Evolutionary conservation across 169 alveolate species (phyloP), one percentile per base, ranked within the genome.

Genomic region (Theileria sp.): DNA sequence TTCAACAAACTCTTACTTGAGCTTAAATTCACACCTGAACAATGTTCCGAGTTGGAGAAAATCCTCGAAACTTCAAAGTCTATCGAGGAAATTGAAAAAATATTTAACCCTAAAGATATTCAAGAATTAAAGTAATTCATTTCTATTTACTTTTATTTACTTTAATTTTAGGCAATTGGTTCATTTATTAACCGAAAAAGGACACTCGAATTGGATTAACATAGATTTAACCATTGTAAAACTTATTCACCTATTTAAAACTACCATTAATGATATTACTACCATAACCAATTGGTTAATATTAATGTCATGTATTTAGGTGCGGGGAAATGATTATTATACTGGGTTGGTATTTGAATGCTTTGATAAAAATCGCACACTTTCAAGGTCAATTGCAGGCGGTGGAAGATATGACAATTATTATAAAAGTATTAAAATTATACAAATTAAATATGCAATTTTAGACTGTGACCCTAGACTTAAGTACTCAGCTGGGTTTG

Each of bases 361-460:
- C 25, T 85, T 79, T 64, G 91, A 85, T 61, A 69, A 80, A 0
- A 19, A n/a, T 32, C 32, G 72, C 21, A 77, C 38, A 8, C 68
- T 36, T 32, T 34, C 64, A 10, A 38, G 91, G 19, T 86, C 91
- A 10, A 64, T 85, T 21, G 91, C 91, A 15, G 91, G 91, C 13
- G 91, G 91, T 17, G 91, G 91, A 21, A 61, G 89, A 19, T 83
- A 83, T 68, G 89, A 83, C 72, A 76, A 83, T 58, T 83, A 77
- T 50, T 83, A 77, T 17, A 30, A 60, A 28, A 51, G 80, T 74
- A 26, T 32, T 28, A 58, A 25, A 25, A 61, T 23, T 38, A 70
- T 26, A 28, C 23, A 17, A 58, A 73, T 15, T 9, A 25, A 26
- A n/a, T 7, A 17, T 21, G 1, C 21, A 19, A 5, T 3, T 64